Percentiles rank a stretch among this genome's conserved stretches.
Evolutionary conservation across 805 yeast species (phyloP).

Genomic region (Isabelozyma heimii): DNA sequence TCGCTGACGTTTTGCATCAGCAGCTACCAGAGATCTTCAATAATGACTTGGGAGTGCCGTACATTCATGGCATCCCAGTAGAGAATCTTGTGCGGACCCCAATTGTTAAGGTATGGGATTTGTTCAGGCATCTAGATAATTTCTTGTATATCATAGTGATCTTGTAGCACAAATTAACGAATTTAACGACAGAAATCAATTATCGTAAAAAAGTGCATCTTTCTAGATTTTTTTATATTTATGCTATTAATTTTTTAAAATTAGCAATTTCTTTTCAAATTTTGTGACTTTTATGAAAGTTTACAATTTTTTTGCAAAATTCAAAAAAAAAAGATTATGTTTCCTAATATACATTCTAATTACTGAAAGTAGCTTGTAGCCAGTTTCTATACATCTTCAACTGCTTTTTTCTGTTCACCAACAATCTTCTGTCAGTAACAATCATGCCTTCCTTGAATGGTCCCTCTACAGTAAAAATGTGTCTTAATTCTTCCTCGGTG

Average conservation of each 20-base stretch:
- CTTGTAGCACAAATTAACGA: background rate
- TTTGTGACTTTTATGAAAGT: too few species aligned
- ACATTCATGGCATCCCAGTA: constrained; percentile 31
- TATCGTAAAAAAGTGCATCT: background rate
- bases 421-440: constrained; percentile 85
- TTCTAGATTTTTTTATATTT: background rate
- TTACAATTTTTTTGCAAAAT: too few species aligned
- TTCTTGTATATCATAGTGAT: constrained; percentile 31
- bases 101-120: constrained; percentile 28
- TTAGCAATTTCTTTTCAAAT: background rate
- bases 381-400: constrained; percentile 95
- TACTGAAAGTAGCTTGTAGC: constrained; percentile 64
- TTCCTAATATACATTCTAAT: background rate
- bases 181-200: background rate
- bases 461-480: constrained; percentile 52
- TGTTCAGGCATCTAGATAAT: constrained; percentile 34
- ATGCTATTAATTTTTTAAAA: too few species aligned
- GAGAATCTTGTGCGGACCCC: constrained; percentile 12
- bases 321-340: too few species aligned
- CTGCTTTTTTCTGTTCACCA: constrained; percentile 89
- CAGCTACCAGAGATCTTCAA: constrained; percentile 11
- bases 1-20: constrained; percentile 9
- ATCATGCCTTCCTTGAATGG: constrained; percentile 69
- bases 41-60: constrained; percentile 8
- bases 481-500: constrained; percentile 85